Base-by-base conservation (phyloP, 1,284 basidiomycete genomes). In the Microbotryum saponariae region DNA sequence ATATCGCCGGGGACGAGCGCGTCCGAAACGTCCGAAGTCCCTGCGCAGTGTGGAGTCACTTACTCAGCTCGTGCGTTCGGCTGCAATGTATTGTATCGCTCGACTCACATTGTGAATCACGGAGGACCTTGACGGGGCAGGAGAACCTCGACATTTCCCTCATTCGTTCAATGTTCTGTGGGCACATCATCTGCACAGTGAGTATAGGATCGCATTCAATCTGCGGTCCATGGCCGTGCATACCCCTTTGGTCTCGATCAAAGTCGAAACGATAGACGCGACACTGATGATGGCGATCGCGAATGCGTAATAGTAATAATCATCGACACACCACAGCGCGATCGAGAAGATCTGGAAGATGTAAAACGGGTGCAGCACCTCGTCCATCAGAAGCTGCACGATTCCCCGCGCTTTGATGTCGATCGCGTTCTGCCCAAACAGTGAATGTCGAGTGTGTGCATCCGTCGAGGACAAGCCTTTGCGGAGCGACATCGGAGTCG, bases 261-360 rank as follows among this genome's bases (percentile, higher is more conserved):
- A 79, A 0, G 94, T 97, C 1, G 89, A 89, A 5, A 82, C 74
- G 67, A 98, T 89, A 71, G 89, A 96, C 60, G 88, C 80, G 29
- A 87, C 78, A 49, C 91, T 94, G 71, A 99, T 98, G 57, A 94
- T 78, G 45, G 87, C 91, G 69, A 98, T 99, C 72, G 93, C 97
- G 71, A 94, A 94, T 3, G 94, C 96, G 75, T 98, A 98, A 89
- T 94, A 72, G 59, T 71, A 72, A 65, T 79, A 79, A 70, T 97
- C 83, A 72, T 99, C 96, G 59, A 97, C 71, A 4, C 87, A 88
- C 96, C 96, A 98, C 12, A 99, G 78, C 27, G 90, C 78, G 70
- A 98, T 89, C 65, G 91, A 96, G 54, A 92, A 92, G 68, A 98
- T 87, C 81, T 99, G 96, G 76, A 99, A 99, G 60, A 98, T 88